Conservation (phyloP, 148 eudicot species). For the Vaccinium vitisidaea region DNA sequence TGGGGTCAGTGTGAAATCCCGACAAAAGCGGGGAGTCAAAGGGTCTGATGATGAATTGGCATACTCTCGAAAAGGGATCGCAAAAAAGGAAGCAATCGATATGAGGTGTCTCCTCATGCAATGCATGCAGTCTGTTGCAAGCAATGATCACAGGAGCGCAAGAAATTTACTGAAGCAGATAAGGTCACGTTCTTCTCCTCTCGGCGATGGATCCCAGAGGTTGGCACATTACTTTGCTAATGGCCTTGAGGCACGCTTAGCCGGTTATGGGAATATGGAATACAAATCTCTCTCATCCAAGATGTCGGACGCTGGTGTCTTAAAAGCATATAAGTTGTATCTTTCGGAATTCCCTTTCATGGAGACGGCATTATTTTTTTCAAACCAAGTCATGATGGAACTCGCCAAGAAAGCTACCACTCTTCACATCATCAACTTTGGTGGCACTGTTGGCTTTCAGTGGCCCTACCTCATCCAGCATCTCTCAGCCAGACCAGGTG, state of each 20-base stretch:
- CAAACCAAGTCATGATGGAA: conserved; percentile 36
- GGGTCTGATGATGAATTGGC: conserved; percentile 9
- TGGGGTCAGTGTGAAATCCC: neutral
- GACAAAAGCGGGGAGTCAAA: conserved; percentile 6
- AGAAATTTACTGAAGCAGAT: conserved; percentile 37
- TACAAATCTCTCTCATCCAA: neutral
- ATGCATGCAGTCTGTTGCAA: conserved; percentile 48
- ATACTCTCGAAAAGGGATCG: conserved; percentile 18
- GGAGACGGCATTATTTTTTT: conserved; percentile 40
- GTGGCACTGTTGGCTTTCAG: conserved; percentile 42
- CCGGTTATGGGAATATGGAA: conserved; percentile 27
- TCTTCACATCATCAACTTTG: conserved; percentile 51
- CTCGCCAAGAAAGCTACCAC: conserved; percentile 23
- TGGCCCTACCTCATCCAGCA: conserved; percentile 52
- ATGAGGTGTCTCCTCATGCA: conserved; percentile 39
- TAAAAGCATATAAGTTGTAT: conserved; percentile 42
- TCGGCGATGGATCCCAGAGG: conserved; percentile 52
- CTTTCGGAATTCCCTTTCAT: conserved; percentile 51
- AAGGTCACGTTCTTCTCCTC: conserved; percentile 41
- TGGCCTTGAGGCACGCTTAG: conserved; percentile 57
- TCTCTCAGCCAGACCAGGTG: conserved; percentile 39
- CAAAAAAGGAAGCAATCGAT: conserved; percentile 38
- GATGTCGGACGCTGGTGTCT: conserved; percentile 21
- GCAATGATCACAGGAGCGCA: conserved; percentile 34
- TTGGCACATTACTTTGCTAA: conserved; percentile 58